Percentiles rank a stretch among this genome's conserved stretches.
Evolutionary conservation across 1,284 basidiomycete genomes (phyloP).

Genomic region (Sphaerobolus stellatus): DNA sequence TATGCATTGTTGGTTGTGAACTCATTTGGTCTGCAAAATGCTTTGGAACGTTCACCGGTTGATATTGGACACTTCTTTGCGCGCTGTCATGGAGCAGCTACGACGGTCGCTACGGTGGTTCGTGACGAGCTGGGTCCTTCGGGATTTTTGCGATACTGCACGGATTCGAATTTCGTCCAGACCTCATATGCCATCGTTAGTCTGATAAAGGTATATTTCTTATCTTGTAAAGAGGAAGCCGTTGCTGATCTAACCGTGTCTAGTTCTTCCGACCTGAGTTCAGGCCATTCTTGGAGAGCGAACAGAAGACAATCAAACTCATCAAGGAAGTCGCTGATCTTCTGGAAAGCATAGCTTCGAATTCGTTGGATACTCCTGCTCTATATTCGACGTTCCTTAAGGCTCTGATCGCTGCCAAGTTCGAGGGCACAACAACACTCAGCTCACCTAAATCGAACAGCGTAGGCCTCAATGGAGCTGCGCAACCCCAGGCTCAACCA

Average conservation of each 20-base stretch:
- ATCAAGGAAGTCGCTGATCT: constrained; percentile 80
- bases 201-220: constrained; percentile 69
- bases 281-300: constrained; percentile 71
- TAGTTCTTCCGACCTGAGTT: constrained; percentile 83
- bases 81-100: constrained; percentile 77
- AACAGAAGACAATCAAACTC: constrained; percentile 67
- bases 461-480: not conserved
- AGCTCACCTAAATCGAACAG: not conserved
- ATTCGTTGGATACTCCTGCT: constrained; percentile 78
- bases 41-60: constrained; percentile 71
- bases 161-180: constrained; percentile 91
- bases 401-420: constrained; percentile 67
- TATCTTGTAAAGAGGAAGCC: constrained; percentile 25
- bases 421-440: constrained; percentile 32
- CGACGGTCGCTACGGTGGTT: constrained; percentile 65
- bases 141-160: constrained; percentile 80
- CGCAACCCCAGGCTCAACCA: not conserved
- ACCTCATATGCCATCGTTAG: constrained; percentile 86
- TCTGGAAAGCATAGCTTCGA: constrained; percentile 72
- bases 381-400: constrained; percentile 86
- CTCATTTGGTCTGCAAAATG: constrained; percentile 93
- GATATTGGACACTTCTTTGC: constrained; percentile 87
- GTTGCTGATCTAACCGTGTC: constrained; percentile 13
- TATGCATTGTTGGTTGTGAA: constrained; percentile 88
- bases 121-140: constrained; percentile 73